Base-by-base conservation (phyloP, 2,329 filamentous ascomycete species). In the Davidsoniella neocaledoniae region DNA sequence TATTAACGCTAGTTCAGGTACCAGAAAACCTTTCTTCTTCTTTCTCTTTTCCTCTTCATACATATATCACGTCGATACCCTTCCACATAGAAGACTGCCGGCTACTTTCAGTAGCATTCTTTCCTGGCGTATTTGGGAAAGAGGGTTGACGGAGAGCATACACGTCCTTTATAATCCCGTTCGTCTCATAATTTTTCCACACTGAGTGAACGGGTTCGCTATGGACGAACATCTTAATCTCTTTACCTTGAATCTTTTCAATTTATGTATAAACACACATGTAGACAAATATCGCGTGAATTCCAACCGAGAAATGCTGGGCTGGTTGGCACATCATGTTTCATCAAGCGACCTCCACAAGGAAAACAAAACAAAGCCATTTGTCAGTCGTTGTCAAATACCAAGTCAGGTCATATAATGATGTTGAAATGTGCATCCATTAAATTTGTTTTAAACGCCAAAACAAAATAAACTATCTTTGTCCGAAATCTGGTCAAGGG, bases 81-180 rank as follows among this genome's bases (percentile, higher is more conserved):
- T 41, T 43, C 43, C 39, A 50, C 38, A 48, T 44, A 38, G 48
- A 41, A 53, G 48, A 53, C 48, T 9, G 48, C 51, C 48, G 37
- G 47, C 48, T 53, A 38, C 33, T 63, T 45, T 54, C 59, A 55
- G 62, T 64, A 36, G 16, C 36, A 16, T 4, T 44, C 25, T 19
- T 23, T 23, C 21, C n/a, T 53, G 51, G 51, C 51, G 6, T 47
- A 53, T 48, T 53, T 53, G 43, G 43, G 51, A 50, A 3, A 43
- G 62, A 43, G 37, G 48, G 61, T 64, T 63, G 72, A 77, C 75
- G 74, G 66, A 77, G 73, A 77, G 56, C 51, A 65, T 65, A 40
- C 42, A 49, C 63, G 70, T 72, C 69, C 69, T 75, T 77, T 70
- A 76, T 74, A 77, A 77, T 77, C 72, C 70, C 66, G 64, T 65